phyloP scores from a whole-genome alignment of 306 rosid genomes.

The Coriaria nepalensis region DNA sequence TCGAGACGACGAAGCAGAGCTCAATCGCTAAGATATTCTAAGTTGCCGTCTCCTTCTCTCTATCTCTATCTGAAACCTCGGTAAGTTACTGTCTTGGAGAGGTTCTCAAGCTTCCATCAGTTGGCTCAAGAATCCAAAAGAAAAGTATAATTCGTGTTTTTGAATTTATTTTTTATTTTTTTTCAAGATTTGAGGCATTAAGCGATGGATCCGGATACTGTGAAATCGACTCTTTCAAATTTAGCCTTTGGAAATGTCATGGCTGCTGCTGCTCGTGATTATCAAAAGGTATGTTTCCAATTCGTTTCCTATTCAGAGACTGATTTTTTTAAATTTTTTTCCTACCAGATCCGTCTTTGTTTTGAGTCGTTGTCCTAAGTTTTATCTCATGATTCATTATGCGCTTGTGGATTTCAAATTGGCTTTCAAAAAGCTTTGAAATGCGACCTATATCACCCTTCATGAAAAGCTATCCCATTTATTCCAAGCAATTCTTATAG shows the following conservation, averaged over 20 bases:
- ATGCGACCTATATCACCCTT: no score
- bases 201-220: conserved; percentile 72
- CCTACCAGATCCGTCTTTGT: neutral
- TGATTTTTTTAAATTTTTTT: neutral
- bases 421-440: no score
- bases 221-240: conserved; percentile 70
- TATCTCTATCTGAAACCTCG: no score
- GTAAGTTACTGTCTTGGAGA: no score
- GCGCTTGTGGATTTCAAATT: no score
- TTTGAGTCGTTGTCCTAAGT: neutral
- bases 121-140: no score
- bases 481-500: no score
- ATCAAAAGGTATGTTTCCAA: conserved; percentile 39
- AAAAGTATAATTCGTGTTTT: neutral
- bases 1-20: no score
- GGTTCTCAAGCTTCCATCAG: no score
- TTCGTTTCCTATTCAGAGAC: conserved; percentile 1
- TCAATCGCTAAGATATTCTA: no score
- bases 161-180: neutral
- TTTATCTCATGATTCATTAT: neutral
- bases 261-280: conserved; percentile 88
- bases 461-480: no score
- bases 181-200: neutral
- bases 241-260: conserved; percentile 81
- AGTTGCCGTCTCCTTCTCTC: no score